phyloP scores from a whole-genome alignment of 306 rosid species.

The Pyrus bretschneideri region DNA sequence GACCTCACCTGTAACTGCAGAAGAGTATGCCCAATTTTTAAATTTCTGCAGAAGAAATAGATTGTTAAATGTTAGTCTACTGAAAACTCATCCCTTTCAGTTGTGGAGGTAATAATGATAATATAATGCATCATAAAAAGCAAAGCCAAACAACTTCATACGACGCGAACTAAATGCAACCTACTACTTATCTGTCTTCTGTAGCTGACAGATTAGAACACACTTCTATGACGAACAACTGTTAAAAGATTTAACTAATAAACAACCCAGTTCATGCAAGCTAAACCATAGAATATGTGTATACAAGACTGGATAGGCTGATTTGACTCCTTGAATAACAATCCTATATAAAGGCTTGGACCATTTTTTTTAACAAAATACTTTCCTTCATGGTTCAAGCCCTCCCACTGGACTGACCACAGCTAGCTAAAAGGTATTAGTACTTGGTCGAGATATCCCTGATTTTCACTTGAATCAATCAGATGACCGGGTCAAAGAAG shows the following conservation, averaged over 20 bases:
- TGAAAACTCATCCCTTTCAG: not conserved
- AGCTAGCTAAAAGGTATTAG: not conserved
- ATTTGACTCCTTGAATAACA: not conserved
- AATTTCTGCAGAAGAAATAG: slow-evolving; percentile 55
- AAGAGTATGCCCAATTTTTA: slow-evolving; percentile 45
- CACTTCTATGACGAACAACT: not conserved
- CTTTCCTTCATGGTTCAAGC: not conserved
- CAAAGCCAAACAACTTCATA: slow-evolving; percentile 10
- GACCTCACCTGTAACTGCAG: slow-evolving; percentile 53
- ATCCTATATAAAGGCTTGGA: not conserved
- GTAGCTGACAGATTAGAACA: not conserved
- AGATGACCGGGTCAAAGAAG: not conserved
- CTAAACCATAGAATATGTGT: not conserved
- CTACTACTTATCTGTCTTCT: not conserved
- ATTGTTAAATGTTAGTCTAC: slow-evolving; percentile 16
- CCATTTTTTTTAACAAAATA: not conserved
- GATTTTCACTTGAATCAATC: not conserved
- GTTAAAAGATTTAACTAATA: not conserved
- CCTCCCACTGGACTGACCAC: not conserved
- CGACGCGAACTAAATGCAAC: not conserved
- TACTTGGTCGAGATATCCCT: not conserved
- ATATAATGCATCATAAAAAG: slow-evolving; percentile 6
- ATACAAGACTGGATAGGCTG: not conserved
- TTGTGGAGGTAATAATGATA: not conserved
- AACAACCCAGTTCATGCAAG: not conserved